A percentile compares a stretch with the other conserved stretches of the same genome.
Evolutionary conservation across 2,329 filamentous ascomycete genomes (phyloP).

Genomic region (Fusarium concolor): DNA sequence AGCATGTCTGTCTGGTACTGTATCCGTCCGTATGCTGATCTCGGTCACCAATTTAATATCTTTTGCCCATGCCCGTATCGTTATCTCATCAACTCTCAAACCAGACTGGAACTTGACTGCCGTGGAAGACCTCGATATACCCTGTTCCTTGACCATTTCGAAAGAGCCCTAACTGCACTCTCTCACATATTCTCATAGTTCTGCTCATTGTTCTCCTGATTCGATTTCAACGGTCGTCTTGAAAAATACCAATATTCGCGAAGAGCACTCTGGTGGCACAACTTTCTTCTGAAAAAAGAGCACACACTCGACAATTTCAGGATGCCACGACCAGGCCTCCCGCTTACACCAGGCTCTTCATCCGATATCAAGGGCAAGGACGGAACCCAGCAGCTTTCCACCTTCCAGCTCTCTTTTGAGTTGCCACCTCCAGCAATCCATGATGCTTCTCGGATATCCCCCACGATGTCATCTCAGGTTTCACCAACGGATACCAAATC

Average conservation of each 20-base stretch:
- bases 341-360: constrained; percentile 82
- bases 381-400: constrained; percentile 68
- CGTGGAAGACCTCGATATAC: constrained; percentile 11
- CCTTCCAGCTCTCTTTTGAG: constrained; percentile 76
- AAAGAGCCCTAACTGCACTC: background rate
- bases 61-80: constrained; percentile 20
- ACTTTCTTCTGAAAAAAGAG: background rate
- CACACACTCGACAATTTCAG: constrained; percentile 19
- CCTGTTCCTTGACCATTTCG: constrained; percentile 1
- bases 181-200: background rate
- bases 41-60: constrained; percentile 30
- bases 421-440: constrained; percentile 80
- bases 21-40: constrained; percentile 5
- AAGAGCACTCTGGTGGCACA: background rate
- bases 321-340: constrained; percentile 56
- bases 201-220: background rate
- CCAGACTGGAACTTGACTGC: constrained; percentile 26
- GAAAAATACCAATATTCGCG: background rate
- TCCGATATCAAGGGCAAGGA: constrained; percentile 82
- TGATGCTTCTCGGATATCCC: constrained; percentile 61
- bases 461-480: constrained; percentile 45
- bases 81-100: constrained; percentile 7
- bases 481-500: constrained; percentile 49
- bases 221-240: background rate
- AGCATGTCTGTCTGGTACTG: constrained; percentile 8